Conservation (phyloP, 169 alveolate species). For the Besnoitia besnoiti region DNA sequence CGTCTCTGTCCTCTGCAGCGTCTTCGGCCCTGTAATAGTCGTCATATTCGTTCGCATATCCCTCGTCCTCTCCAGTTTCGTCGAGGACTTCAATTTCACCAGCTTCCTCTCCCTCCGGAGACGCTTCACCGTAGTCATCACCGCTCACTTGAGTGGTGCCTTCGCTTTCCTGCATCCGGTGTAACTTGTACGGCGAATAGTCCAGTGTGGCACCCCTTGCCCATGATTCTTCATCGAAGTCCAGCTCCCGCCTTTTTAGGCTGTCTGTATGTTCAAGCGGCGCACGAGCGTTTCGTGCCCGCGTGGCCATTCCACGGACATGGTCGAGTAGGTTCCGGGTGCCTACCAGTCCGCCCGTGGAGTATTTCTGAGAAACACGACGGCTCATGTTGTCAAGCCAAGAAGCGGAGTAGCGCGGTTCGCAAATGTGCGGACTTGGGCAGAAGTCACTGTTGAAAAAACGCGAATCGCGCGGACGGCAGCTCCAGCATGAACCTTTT, state of each 20-base stretch:
- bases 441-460: too few species aligned
- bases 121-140: conserved; percentile 23
- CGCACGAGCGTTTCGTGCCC: not conserved
- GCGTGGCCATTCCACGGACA: conserved; percentile 8
- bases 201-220: conserved; percentile 38
- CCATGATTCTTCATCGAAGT: conserved; percentile 52
- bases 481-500: too few species aligned
- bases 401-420: too few species aligned
- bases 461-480: too few species aligned
- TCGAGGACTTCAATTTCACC: not conserved
- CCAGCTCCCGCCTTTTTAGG: conserved; percentile 46
- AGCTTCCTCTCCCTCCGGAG: not conserved
- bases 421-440: too few species aligned
- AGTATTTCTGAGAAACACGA: not conserved
- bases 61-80: not conserved
- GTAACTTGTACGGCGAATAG: not conserved
- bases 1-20: not conserved
- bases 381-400: conserved; percentile 10
- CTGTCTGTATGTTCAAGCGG: not conserved
- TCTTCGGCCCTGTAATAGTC: not conserved
- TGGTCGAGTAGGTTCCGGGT: not conserved
- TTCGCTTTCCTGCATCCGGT: conserved; percentile 33
- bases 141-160: conserved; percentile 42
- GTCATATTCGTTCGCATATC: not conserved
- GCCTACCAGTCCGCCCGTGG: not conserved